Base-by-base conservation (phyloP, 495 filamentous ascomycete genomes). In the Barbatosphaeria neglecta region DNA sequence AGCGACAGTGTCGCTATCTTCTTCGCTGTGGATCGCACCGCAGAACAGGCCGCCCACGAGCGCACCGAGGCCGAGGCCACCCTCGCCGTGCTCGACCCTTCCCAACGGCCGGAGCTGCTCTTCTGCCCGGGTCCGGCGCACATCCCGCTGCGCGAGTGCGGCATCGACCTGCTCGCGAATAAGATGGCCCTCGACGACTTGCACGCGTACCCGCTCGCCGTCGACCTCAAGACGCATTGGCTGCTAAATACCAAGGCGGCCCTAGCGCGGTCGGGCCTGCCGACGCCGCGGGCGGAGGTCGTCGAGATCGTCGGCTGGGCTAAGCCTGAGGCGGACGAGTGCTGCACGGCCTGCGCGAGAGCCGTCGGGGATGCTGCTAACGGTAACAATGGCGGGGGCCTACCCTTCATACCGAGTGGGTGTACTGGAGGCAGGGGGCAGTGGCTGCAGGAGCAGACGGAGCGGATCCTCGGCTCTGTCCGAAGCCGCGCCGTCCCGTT, bases 231-330 rank as follows among this genome's bases (percentile, higher is more conserved):
- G 23, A 55, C 49, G 20, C 55, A 63, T 44, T 61, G 57, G 55
- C 48, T 51, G 9, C 45, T 63, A 22, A 65, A 65, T 41, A 53
- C 45, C 41, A 63, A 63, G 43, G 62, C 51, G 1, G 57, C 31
- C 2, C 46, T 62, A 1, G 49, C 50, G 9, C 25, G 19, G 4
- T 56, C 52, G 6, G 59, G 57, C 8, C 39, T 62, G n/a, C 57
- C 57, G 13, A 60, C 57, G 8, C 52, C 57, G 6, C 19, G 18
- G 22, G 40, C 45, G 15, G 50, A 54, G 42, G 33, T 59, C 37
- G 40, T 63, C 16, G 47, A 54, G 6, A 27, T 28, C 9, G 40
- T 45, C 5, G 46, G 46, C n/a, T 37, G 20, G 7, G 24, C 35
- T 13, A 13, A 8, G 1, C 22, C 46, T 0, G 11, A 33, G 1